Evolutionary conservation across 352 stramenopile species (phyloP).

Genomic region (Phytophthora podocarpi): DNA sequence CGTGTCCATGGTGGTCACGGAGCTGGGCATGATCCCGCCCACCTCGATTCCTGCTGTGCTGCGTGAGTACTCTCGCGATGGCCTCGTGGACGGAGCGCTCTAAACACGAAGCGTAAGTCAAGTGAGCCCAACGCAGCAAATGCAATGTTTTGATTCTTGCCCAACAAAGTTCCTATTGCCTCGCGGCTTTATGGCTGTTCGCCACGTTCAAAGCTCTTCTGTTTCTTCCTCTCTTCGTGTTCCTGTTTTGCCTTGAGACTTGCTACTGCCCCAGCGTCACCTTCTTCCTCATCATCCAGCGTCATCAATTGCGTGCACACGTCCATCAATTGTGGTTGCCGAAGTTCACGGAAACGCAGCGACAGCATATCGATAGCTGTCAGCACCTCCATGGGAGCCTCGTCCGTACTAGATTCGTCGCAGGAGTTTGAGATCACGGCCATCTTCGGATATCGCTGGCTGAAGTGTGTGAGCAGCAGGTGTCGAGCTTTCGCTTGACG

Average conservation of each 20-base stretch:
- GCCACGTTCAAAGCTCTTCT: conserved; percentile 22
- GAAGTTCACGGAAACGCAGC: conserved; percentile 65
- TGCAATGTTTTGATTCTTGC: conserved; percentile 29
- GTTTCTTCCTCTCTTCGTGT: conserved; percentile 29
- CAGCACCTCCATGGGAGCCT: conserved; percentile 53
- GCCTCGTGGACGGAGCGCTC: conserved; percentile 48
- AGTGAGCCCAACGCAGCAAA: conserved; percentile 13
- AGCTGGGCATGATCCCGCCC: conserved; percentile 98
- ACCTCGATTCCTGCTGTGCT: conserved; percentile 97
- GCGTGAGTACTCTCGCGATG: conserved; percentile 90
- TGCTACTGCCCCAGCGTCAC: conserved; percentile 9
- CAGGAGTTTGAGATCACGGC: conserved; percentile 40
- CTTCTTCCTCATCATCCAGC: conserved; percentile 44
- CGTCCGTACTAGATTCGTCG: conserved; percentile 6
- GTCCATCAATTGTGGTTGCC: conserved; percentile 65
- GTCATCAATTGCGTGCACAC: conserved; percentile 67
- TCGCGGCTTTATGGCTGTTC: conserved; percentile 10
- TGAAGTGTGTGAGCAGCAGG: conserved; percentile 97
- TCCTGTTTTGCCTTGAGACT: conserved; percentile 26
- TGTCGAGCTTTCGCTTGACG: conserved; percentile 76
- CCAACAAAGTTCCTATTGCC: not conserved
- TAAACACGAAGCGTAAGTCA: conserved; percentile 23
- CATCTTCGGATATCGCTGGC: conserved; percentile 86
- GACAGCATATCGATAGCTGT: conserved; percentile 81
- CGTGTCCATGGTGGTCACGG: conserved; percentile 97